Base-by-base conservation (phyloP, 2,329 filamentous ascomycete species). In the Pezicula rhizophila region DNA sequence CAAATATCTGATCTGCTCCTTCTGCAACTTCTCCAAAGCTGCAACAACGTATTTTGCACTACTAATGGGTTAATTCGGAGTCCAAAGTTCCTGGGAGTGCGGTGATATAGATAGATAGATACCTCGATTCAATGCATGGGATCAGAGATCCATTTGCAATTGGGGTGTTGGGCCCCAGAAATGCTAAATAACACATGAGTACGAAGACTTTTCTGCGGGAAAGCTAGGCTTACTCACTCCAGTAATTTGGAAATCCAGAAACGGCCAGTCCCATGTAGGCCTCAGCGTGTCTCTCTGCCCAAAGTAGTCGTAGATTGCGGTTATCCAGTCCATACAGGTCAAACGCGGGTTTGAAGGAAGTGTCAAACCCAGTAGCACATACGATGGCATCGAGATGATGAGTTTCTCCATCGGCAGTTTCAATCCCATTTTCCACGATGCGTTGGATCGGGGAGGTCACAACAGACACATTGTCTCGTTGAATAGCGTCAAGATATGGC, bases 351-450 rank as follows among this genome's bases (percentile, higher is more conserved):
- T 15, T 2, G 23, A 46, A 60, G 7, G 43, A 42, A 10, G 61
- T 60, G 44, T 62, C 57, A 42, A 61, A 62, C 2, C 61, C 58
- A 1, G 57, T 63, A 17, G 60, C 62, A 38, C 57, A 61, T 11
- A 68, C 55, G 2, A 69, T 57, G 11, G 56, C 54, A 48, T 70
- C 68, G 34, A 15, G 7, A 37, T 47, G n/a, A 7, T 25, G 8
- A 17, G 54, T 54, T n/a, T 10, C n/a, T n/a, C 46, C 46, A 8
- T 42, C 28, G 2, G 8, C 18, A 5, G n/a, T 26, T 14, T 41
- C 43, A 39, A 48, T 15, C n/a, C 23, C 28, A 11, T 39, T 26
- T 6, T 15, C 17, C 11, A 28, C 37, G 10, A 48, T 23, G 5
- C 31, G 11, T 7, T 2, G n/a, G 3, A 48, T 26, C 15, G n/a